Conservation (phyloP, 352 stramenopile genomes). For the Peronosclerospora sorghi region DNA sequence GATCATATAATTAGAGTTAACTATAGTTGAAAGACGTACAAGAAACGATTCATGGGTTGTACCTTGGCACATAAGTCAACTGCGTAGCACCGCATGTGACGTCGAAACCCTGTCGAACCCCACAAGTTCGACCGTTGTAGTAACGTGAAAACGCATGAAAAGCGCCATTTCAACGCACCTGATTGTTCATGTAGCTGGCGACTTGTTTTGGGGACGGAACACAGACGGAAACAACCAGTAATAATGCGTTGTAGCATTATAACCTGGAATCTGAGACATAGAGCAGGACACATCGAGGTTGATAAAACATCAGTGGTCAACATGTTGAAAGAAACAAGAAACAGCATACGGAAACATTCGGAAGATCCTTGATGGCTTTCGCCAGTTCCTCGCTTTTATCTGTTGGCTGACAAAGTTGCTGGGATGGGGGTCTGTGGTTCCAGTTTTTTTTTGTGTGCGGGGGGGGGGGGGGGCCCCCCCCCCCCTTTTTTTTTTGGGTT, state of each 20-base stretch:
- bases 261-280: constrained; percentile 40
- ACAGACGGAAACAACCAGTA: constrained; percentile 80
- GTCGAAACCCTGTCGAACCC: constrained; percentile 48
- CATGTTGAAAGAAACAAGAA: background rate
- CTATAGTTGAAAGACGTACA: background rate
- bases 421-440: no score
- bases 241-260: constrained; percentile 47
- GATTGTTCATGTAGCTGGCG: constrained; percentile 59
- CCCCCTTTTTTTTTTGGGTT: no score
- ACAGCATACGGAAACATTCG: constrained; percentile 38
- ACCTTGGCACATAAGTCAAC: constrained; percentile 59
- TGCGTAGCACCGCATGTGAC: constrained; percentile 73
- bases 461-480: no score
- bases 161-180: constrained; percentile 19
- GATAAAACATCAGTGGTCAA: background rate
- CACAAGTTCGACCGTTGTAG: background rate
- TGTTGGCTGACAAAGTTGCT: no score
- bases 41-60: background rate
- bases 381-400: constrained; percentile 69
- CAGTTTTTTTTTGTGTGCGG: no score
- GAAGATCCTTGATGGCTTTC: constrained; percentile 37
- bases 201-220: constrained; percentile 42
- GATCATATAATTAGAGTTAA: background rate
- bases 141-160: no score
- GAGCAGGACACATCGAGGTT: background rate